Percentiles rank a stretch among this genome's conserved stretches.
phyloP scores from a whole-genome alignment of 345 rosid species.

The Limnanthes douglasii region DNA sequence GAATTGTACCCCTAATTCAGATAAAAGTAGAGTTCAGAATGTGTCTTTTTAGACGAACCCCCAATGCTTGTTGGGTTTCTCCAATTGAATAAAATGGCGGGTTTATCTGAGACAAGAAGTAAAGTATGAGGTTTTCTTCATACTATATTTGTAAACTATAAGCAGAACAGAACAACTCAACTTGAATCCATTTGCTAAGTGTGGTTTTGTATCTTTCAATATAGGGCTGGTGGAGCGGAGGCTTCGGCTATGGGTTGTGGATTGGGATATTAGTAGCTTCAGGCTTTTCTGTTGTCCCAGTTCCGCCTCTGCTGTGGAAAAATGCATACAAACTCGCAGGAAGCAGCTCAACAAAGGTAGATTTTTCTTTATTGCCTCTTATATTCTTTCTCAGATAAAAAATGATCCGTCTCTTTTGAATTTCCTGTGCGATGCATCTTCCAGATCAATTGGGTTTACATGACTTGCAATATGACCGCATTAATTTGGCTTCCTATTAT shows the following conservation, averaged over 20 bases:
- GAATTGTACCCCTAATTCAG: too few relatives aligned
- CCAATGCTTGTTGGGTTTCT: too few relatives aligned
- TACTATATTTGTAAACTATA: too few relatives aligned
- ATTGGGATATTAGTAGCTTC: constrained; percentile 81
- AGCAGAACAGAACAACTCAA: too few relatives aligned
- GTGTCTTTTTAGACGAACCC: too few relatives aligned
- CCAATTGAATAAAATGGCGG: too few relatives aligned
- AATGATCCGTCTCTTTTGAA: not conserved
- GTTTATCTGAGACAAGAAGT: too few relatives aligned
- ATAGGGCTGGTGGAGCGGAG: constrained; percentile 96
- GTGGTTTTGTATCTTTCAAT: constrained; percentile 8
- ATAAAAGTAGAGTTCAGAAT: too few relatives aligned
- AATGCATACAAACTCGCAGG: constrained; percentile 46
- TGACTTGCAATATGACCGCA: not conserved
- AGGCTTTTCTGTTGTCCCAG: constrained; percentile 73
- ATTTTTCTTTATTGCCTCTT: not conserved
- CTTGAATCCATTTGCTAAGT: constrained; percentile 5
- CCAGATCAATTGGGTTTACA: not conserved
- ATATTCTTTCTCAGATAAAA: not conserved
- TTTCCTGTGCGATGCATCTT: not conserved
- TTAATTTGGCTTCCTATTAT: not conserved
- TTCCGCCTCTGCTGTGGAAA: constrained; percentile 66
- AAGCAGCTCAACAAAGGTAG: constrained; percentile 36
- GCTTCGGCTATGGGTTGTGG: constrained; percentile 88
- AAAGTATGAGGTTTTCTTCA: too few relatives aligned